Evolutionary conservation across 805 yeast species (phyloP).

Genomic region (Saccharomycopsis sp.): DNA sequence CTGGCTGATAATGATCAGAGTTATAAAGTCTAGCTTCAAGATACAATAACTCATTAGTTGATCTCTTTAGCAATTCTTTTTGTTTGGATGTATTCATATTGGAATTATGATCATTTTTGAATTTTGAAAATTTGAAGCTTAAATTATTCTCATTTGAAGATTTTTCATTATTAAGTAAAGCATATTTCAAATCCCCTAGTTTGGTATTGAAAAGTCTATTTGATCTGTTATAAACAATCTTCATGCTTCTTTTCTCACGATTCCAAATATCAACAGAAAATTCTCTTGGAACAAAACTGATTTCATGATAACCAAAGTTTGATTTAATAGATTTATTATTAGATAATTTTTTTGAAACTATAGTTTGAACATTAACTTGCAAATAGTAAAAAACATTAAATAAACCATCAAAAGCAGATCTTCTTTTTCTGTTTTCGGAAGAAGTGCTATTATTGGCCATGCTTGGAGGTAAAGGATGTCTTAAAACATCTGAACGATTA

Average conservation of each 20-base stretch:
- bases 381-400: slow-evolving; percentile 7
- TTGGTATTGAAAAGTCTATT: not conserved
- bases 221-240: not conserved
- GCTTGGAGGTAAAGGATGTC: slow-evolving; percentile 10
- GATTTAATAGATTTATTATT: not conserved
- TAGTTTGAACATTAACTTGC: not conserved
- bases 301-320: slow-evolving; percentile 5
- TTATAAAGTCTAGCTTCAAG: slow-evolving; percentile 10
- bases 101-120: not conserved
- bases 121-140: not conserved
- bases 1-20: slow-evolving; percentile 9
- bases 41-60: slow-evolving; percentile 1
- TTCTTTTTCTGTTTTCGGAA: no score
- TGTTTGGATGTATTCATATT: not conserved
- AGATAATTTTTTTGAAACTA: not conserved
- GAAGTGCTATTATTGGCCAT: not conserved
- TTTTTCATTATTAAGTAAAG: not conserved
- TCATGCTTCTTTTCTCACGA: slow-evolving; percentile 1
- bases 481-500: not conserved
- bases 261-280: slow-evolving; percentile 6
- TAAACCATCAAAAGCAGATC: not conserved
- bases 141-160: not conserved
- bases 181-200: not conserved
- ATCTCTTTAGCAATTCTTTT: not conserved
- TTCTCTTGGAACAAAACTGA: slow-evolving; percentile 11